phyloP scores from a whole-genome alignment of 192 early-diverging fungal genomes.

The Coemansia sp. region DNA sequence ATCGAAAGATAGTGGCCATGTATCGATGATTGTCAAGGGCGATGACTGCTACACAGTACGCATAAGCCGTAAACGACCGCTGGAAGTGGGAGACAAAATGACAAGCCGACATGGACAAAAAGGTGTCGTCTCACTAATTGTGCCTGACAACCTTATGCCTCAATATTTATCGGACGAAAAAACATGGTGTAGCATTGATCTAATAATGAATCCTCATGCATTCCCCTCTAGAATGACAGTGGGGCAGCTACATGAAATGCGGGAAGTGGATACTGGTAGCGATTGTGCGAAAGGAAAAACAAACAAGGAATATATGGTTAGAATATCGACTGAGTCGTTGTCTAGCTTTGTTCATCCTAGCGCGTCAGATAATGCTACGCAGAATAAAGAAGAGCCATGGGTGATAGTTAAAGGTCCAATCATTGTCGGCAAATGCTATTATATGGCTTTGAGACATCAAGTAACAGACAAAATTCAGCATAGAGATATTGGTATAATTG shows the following conservation, averaged over 20 bases:
- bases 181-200: not conserved
- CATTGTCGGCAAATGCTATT: conserved; percentile 21
- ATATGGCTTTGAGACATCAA: conserved; percentile 24
- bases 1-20: too few relatives aligned
- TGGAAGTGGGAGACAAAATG: conserved; percentile 33
- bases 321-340: too few relatives aligned
- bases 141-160: conserved; percentile 26
- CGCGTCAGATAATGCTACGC: too few relatives aligned
- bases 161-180: conserved; percentile 9
- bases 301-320: too few relatives aligned
- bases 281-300: too few relatives aligned
- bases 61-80: not conserved
- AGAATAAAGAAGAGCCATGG: too few relatives aligned
- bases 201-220: too few relatives aligned
- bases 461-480: conserved; percentile 17
- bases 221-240: too few relatives aligned
- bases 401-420: not conserved
- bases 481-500: conserved; percentile 14
- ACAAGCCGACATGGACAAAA: conserved; percentile 31
- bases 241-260: too few relatives aligned
- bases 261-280: too few relatives aligned
- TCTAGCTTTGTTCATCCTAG: too few relatives aligned
- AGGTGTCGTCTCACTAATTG: conserved; percentile 26
- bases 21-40: too few relatives aligned
- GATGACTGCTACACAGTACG: conserved; percentile 12